Evolutionary conservation across 768 basidiomycete genomes (phyloP).

Genomic region (Panaeolus cyanescens): DNA sequence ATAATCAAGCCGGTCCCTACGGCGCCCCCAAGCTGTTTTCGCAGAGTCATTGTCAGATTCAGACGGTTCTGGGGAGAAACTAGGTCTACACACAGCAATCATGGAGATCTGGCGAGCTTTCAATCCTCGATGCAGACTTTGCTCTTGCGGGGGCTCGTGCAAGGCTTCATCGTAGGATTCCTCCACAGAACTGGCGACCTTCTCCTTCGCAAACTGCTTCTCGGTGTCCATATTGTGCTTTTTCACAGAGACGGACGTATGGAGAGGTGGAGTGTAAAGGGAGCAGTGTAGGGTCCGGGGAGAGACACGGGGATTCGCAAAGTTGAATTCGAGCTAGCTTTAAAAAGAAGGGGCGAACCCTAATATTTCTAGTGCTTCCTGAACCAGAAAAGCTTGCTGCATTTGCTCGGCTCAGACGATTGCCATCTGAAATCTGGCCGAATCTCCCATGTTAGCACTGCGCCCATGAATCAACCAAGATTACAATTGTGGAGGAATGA

Average conservation of each 20-base stretch:
- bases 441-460: background rate
- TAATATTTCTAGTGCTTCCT: background rate
- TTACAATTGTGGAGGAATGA: background rate
- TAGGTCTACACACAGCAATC: constrained; percentile 45
- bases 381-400: background rate
- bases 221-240: constrained; percentile 16
- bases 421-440: background rate
- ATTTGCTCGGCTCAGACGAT: background rate
- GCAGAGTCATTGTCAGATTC: background rate
- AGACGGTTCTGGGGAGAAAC: background rate
- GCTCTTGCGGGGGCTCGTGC: constrained; percentile 33
- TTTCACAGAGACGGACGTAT: constrained; percentile 20
- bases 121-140: constrained; percentile 48
- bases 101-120: constrained; percentile 57
- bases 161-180: constrained; percentile 22
- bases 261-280: background rate
- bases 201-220: constrained; percentile 17
- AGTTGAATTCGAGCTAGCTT: background rate
- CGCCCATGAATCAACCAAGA: background rate
- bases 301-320: constrained; percentile 9
- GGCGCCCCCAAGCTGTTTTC: constrained; percentile 44
- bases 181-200: constrained; percentile 20
- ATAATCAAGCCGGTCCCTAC: constrained; percentile 59
- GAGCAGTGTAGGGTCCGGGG: constrained; percentile 1
- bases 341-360: background rate